Evolutionary conservation across 352 stramenopile genomes (phyloP).

Genomic region (Pythium coloratum): DNA sequence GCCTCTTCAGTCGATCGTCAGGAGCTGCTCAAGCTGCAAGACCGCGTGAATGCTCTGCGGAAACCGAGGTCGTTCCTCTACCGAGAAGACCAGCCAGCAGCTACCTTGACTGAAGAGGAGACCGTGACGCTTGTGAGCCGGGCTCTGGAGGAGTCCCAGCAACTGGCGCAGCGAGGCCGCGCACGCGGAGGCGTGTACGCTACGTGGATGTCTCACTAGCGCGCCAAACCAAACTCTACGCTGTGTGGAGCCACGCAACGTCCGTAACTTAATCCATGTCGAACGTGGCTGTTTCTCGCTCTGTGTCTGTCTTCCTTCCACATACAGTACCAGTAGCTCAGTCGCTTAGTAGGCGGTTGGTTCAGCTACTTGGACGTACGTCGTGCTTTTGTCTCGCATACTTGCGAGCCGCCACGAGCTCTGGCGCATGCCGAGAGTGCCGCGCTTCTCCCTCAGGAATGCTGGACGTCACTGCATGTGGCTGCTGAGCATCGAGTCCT

Average conservation of each 20-base stretch:
- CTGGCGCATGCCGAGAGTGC: not conserved
- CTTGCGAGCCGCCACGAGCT: not conserved
- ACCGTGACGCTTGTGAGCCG: conserved; percentile 34
- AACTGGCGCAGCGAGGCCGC: conserved; percentile 3
- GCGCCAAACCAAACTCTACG: not conserved
- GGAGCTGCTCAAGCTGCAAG: conserved; percentile 35
- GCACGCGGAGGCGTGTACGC: conserved; percentile 29
- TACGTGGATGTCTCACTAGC: conserved; percentile 31
- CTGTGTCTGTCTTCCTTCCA: not conserved
- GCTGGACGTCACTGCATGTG: not conserved
- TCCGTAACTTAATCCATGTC: conserved; percentile 9
- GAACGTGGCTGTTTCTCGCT: not conserved
- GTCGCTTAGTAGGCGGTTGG: too few species aligned
- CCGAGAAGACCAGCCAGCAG: conserved; percentile 32
- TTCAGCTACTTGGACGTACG: not conserved
- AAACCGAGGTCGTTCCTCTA: conserved; percentile 51
- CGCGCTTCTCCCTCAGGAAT: not conserved
- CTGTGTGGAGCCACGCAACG: not conserved
- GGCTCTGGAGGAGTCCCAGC: conserved; percentile 35
- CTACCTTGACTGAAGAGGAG: conserved; percentile 31
- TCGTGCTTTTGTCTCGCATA: not conserved
- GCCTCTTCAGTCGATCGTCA: not conserved
- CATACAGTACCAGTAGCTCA: too few species aligned
- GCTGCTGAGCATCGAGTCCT: not conserved
- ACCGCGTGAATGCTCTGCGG: conserved; percentile 43